Percentiles rank a stretch among this genome's conserved stretches.
phyloP scores from a whole-genome alignment of 1,139 yeast genomes.

The Zygoascus hellenicus region DNA sequence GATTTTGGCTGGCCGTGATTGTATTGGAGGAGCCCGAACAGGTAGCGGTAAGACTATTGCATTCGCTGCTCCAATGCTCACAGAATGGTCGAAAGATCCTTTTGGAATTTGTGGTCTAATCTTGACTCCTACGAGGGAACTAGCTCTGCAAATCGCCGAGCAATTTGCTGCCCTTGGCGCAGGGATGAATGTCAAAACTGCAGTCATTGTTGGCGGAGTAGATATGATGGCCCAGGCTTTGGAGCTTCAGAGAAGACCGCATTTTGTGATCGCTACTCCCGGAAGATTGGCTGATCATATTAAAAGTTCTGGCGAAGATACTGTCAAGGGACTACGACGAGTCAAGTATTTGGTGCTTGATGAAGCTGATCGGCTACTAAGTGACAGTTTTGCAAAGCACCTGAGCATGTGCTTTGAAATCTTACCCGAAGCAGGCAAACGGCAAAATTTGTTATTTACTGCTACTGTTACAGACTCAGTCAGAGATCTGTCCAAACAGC shows the following conservation, averaged over 20 bases:
- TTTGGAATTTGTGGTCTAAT: slow-evolving; percentile 85
- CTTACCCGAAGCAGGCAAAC: slow-evolving; percentile 60
- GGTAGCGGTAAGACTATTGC: slow-evolving; percentile 99
- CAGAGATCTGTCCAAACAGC: slow-evolving; percentile 66
- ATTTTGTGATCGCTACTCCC: slow-evolving; percentile 94
- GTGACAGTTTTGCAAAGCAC: slow-evolving; percentile 78
- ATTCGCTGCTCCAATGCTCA: slow-evolving; percentile 92
- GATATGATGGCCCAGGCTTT: slow-evolving; percentile 84
- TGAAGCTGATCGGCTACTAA: slow-evolving; percentile 90
- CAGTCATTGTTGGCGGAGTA: slow-evolving; percentile 90
- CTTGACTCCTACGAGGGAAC: slow-evolving; percentile 89
- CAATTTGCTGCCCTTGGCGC: slow-evolving; percentile 94
- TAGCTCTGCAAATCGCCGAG: slow-evolving; percentile 94
- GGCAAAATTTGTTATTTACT: slow-evolving; percentile 88
- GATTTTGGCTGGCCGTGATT: slow-evolving; percentile 74
- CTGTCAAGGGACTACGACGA: slow-evolving; percentile 69
- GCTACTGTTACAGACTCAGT: slow-evolving; percentile 97
- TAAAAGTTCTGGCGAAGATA: slow-evolving; percentile 81
- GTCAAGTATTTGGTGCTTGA: slow-evolving; percentile 80
- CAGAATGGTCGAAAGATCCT: slow-evolving; percentile 94
- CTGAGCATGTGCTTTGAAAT: slow-evolving; percentile 60
- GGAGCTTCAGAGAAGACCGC: slow-evolving; percentile 77
- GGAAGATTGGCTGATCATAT: slow-evolving; percentile 95
- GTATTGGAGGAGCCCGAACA: slow-evolving; percentile 97
- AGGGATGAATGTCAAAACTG: slow-evolving; percentile 71